A percentile compares a stretch with the other conserved stretches of the same genome.
Conservation (phyloP, 108 stramenopile genomes). For the Nitzschia inconspicua region DNA sequence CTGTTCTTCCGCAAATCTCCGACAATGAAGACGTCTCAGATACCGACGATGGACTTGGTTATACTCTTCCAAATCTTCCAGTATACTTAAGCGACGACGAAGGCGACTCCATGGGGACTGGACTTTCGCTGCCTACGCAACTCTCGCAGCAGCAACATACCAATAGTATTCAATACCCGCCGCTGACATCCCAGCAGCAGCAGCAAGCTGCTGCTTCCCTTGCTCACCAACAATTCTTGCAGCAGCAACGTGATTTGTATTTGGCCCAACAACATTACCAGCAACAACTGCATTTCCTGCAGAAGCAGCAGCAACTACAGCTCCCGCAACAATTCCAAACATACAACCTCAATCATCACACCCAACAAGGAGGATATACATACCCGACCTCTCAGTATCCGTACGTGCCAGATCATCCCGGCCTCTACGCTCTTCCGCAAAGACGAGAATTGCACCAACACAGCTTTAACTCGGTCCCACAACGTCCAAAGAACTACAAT, state of each 20-base stretch:
- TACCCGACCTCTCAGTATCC: background rate
- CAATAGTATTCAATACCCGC: background rate
- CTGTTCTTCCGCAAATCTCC: background rate
- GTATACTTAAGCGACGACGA: constrained; percentile 80
- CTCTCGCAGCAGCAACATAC: background rate
- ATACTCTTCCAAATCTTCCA: constrained; percentile 80
- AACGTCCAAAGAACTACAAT: too few relatives aligned
- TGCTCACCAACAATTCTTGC: background rate
- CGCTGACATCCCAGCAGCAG: background rate
- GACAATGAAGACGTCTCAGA: constrained; percentile 58
- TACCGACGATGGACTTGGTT: constrained; percentile 64
- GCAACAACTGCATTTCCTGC: constrained; percentile 14
- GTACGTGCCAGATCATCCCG: background rate
- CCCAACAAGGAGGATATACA: constrained; percentile 16
- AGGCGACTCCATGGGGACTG: constrained; percentile 25
- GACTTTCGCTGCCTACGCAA: background rate
- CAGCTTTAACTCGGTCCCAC: too few relatives aligned
- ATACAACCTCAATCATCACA: constrained; percentile 32
- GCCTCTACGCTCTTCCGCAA: too few relatives aligned
- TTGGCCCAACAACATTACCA: constrained; percentile 5
- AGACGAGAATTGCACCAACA: too few relatives aligned
- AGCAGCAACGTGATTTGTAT: background rate
- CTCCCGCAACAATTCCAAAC: constrained; percentile 20
- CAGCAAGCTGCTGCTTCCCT: background rate
- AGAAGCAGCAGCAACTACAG: constrained; percentile 3